Percentiles rank a stretch among this genome's conserved stretches.
Evolutionary conservation across 2,329 filamentous ascomycete species (phyloP).

Genomic region (Endoconidiophora polonica): DNA sequence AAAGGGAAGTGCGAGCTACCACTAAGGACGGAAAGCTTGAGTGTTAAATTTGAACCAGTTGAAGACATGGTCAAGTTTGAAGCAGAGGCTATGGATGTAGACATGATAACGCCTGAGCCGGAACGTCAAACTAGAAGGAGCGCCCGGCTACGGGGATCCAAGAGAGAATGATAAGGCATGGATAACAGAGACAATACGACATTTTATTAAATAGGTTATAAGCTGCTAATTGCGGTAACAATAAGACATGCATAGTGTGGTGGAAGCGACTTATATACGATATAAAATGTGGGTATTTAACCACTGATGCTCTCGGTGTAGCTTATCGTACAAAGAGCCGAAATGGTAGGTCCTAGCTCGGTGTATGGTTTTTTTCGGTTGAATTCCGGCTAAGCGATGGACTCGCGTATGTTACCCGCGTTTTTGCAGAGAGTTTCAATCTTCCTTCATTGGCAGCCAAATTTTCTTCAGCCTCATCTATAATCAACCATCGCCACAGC

Average conservation of each 20-base stretch:
- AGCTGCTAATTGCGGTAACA: not conserved
- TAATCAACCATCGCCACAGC: slow-evolving; percentile 16
- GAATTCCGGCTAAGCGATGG: not conserved
- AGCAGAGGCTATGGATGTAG: slow-evolving; percentile 10
- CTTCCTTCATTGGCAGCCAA: slow-evolving; percentile 10
- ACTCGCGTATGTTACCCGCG: slow-evolving; percentile 14
- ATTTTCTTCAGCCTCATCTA: slow-evolving; percentile 15
- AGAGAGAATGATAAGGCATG: slow-evolving; percentile 4
- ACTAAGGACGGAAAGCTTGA: not conserved
- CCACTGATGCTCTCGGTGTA: not conserved
- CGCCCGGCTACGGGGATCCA: slow-evolving; percentile 7
- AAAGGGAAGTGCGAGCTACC: not conserved
- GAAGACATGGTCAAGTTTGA: slow-evolving; percentile 9
- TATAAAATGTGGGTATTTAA: not conserved
- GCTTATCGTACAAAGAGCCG: not conserved
- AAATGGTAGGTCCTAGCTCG: slow-evolving; percentile 4
- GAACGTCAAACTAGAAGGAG: slow-evolving; percentile 10
- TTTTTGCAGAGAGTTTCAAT: slow-evolving; percentile 13
- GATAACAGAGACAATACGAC: not conserved
- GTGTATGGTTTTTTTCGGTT: not conserved
- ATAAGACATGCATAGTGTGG: not conserved
- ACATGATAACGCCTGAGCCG: slow-evolving; percentile 8
- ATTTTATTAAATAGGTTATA: not conserved
- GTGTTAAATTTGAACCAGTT: slow-evolving; percentile 6
- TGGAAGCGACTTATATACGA: not conserved